Conservation (phyloP, 2,329 filamentous ascomycete species). For the Allantophomopsis cytisporea region DNA sequence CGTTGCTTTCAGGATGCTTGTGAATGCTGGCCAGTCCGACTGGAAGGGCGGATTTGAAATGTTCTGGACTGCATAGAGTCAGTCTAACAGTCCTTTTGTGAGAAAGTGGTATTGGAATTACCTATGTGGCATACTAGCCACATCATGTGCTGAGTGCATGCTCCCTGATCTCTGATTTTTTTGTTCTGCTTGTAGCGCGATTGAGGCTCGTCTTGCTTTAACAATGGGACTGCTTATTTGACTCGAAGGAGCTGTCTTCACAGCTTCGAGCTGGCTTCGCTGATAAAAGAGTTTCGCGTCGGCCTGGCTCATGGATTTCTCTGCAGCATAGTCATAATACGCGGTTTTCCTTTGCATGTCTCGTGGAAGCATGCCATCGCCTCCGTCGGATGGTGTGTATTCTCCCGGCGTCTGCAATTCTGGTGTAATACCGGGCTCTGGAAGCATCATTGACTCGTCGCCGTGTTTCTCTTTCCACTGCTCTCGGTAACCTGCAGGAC, state of each 20-base stretch:
- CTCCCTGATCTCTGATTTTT: conserved; percentile 12
- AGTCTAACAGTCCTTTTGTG: conserved; percentile 1
- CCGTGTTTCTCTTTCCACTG: conserved; percentile 8
- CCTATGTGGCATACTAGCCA: conserved; percentile 9
- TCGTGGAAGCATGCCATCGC: conserved; percentile 40
- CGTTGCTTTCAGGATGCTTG: conserved; percentile 16
- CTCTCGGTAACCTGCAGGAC: conserved; percentile 6
- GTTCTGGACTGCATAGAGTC: conserved; percentile 6
- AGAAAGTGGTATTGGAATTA: conserved; percentile 2
- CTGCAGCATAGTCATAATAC: conserved; percentile 85
- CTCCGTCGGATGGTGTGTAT: conserved; percentile 8
- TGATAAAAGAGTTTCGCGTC: conserved; percentile 97
- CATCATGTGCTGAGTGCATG: conserved; percentile 14
- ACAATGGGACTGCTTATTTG: conserved; percentile 15
- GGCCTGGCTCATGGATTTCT: conserved; percentile 86
- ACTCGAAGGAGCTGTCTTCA: conserved; percentile 16
- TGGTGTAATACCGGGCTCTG: conserved; percentile 11
- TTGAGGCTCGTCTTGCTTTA: conserved; percentile 11
- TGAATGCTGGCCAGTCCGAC: conserved; percentile 14
- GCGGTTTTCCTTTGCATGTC: conserved; percentile 60
- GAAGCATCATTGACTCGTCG: conserved; percentile 11
- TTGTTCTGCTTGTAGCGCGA: conserved; percentile 10
- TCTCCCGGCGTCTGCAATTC: conserved; percentile 10
- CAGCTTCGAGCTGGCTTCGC: conserved; percentile 53
- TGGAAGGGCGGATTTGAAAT: conserved; percentile 13